A percentile compares a stretch with the other conserved stretches of the same genome.
phyloP scores from a whole-genome alignment of 371 early-diverging fungal species.

The Mortierella sp. region DNA sequence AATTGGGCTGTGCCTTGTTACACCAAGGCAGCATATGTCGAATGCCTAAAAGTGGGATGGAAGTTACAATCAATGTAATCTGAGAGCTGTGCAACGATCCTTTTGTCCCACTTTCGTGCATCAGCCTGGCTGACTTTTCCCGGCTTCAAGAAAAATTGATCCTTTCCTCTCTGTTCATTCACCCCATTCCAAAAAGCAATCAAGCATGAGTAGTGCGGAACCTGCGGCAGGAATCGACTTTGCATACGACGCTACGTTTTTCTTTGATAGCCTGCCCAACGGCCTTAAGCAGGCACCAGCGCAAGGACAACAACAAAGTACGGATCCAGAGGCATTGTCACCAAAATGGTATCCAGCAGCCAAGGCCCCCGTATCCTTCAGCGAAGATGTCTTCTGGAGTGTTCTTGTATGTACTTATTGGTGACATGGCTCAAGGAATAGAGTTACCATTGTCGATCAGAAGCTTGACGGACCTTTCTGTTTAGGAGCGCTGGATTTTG shows the following conservation, averaged over 20 bases:
- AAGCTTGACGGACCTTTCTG: neutral
- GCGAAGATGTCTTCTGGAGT: conserved; percentile 40
- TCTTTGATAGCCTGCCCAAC: conserved; percentile 35
- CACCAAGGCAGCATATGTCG: too few species aligned
- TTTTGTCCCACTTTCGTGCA: too few species aligned
- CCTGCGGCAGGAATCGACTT: conserved; percentile 20
- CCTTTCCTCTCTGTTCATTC: too few species aligned
- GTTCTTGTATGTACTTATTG: conserved; percentile 24
- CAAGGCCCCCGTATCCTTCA: conserved; percentile 40
- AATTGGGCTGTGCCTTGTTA: too few species aligned
- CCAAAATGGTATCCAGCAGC: conserved; percentile 33
- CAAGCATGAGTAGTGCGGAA: conserved; percentile 18
- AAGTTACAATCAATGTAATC: too few species aligned
- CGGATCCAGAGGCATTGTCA: neutral
- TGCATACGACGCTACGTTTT: conserved; percentile 26
- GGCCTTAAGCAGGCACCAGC: neutral
- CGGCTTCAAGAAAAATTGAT: too few species aligned
- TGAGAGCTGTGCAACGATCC: too few species aligned
- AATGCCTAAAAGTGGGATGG: too few species aligned
- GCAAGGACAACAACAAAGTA: neutral
- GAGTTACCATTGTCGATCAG: neutral
- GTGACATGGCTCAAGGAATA: neutral
- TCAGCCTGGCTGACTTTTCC: too few species aligned
- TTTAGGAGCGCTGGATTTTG: conserved; percentile 71
- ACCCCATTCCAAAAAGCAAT: too few species aligned